Evolutionary conservation across 2,329 filamentous ascomycete species (phyloP).

Genomic region (Alternaria sp.): DNA sequence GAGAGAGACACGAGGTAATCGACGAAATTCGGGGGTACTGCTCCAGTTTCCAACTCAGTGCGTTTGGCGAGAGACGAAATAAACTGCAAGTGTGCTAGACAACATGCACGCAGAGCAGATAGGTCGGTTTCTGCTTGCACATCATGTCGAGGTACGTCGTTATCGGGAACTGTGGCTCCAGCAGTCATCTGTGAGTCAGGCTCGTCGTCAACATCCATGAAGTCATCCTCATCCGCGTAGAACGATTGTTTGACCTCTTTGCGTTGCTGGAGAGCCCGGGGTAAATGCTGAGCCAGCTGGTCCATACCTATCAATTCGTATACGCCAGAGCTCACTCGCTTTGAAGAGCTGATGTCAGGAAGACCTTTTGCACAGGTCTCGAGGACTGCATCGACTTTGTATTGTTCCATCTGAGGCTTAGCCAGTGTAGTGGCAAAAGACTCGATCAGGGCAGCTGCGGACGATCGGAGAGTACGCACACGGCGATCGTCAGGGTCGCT

Average conservation of each 20-base stretch:
- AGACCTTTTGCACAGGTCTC: constrained; percentile 44
- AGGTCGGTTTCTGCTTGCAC: constrained; percentile 35
- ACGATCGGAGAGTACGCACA: constrained; percentile 26
- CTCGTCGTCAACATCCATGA: constrained; percentile 71
- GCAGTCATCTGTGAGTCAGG: constrained; percentile 67
- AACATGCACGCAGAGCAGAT: constrained; percentile 38
- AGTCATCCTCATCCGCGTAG: constrained; percentile 53
- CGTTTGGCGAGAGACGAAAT: constrained; percentile 27
- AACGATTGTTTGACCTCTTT: constrained; percentile 42
- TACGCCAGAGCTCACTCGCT: constrained; percentile 13
- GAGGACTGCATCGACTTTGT: constrained; percentile 53
- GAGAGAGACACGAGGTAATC: constrained; percentile 33
- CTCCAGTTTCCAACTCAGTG: constrained; percentile 9
- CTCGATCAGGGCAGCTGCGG: constrained; percentile 30
- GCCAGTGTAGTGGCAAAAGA: constrained; percentile 45
- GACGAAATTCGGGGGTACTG: constrained; percentile 36
- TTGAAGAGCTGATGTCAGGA: constrained; percentile 31
- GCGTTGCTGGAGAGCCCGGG: constrained; percentile 38
- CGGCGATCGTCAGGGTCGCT: constrained; percentile 28
- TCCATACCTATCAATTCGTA: constrained; percentile 42
- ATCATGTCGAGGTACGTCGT: constrained; percentile 56
- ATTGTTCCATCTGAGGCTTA: constrained; percentile 49
- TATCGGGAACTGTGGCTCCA: constrained; percentile 43
- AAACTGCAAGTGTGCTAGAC: constrained; percentile 36
- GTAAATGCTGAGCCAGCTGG: constrained; percentile 40